These are phyloP conservation scores for Ascochyta lentis DNA, from an alignment of 2,329 filamentous ascomycete genomes.

Conservation along the genomic window DNA sequence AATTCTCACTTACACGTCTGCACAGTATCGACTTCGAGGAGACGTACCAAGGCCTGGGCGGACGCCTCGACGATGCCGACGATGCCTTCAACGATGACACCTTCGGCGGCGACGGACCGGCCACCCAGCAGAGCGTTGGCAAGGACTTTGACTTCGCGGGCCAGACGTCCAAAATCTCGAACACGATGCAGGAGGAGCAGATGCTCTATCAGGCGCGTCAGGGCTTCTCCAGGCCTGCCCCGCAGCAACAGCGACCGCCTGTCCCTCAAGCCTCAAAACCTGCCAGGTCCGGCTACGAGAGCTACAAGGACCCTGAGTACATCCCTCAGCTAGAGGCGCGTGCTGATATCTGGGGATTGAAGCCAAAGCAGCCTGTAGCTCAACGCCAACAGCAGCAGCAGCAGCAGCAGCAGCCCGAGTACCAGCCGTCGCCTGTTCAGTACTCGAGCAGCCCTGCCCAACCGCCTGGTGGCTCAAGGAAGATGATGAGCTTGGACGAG, in stretches of 20 bases:
- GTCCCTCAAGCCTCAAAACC: constrained; percentile 62
- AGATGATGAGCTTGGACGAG: constrained; percentile 95
- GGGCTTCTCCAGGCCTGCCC: constrained; percentile 49
- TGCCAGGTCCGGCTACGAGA: constrained; percentile 84
- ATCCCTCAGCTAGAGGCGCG: constrained; percentile 92
- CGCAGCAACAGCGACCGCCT: constrained; percentile 54
- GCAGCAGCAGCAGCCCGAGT: constrained; percentile 27
- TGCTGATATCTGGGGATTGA: constrained; percentile 88
- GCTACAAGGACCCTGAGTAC: constrained; percentile 82
- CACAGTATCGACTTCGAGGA: constrained; percentile 88
- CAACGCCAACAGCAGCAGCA: constrained; percentile 34
- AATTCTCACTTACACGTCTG: constrained; percentile 52
- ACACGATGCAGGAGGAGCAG: constrained; percentile 90
- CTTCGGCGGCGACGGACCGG: constrained; percentile 66
- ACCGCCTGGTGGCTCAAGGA: constrained; percentile 57
- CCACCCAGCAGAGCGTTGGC: constrained; percentile 66
- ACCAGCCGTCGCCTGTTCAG: constrained; percentile 17
- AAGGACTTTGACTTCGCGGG: constrained; percentile 98
- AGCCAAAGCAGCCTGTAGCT: constrained; percentile 62
- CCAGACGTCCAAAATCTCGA: constrained; percentile 83
- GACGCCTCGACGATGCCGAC: constrained; percentile 87
- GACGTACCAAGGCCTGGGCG: constrained; percentile 93
- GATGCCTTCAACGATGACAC: constrained; percentile 98
- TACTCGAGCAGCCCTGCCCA: constrained; percentile 29
- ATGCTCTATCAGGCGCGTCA: constrained; percentile 80